Evolutionary conservation across 805 yeast genomes (phyloP), one percentile per base, ranked within the genome.

Genomic region (Kazachstania martiniae): DNA sequence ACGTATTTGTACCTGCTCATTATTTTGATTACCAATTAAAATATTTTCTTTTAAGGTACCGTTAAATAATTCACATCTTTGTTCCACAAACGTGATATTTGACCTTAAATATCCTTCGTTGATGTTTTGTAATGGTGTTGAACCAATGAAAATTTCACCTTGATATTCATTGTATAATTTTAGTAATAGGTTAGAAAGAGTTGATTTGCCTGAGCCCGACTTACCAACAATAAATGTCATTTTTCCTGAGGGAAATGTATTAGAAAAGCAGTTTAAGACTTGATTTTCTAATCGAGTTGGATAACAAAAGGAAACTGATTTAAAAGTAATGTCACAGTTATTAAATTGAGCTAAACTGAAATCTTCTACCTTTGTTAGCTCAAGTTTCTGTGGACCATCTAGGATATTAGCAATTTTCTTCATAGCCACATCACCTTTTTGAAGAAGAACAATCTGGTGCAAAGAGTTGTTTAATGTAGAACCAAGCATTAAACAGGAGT

Each of bases 191-290:
- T 68, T 68, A 0, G 79, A 70, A 2, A 91, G 39, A 0, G 97
- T 80, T 0, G 97, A 89, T 53, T 91, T 91, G 0, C 98, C 98
- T 0, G 87, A 77, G 0, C 99, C 99, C 0, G 96, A 86, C 38
- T 68, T 65, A 1, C 99, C 99, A 26, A 91, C 70, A 4, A 91
- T 56, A 44, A 72, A 89, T 1, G 77, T 72, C 5, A 70, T 48
- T 21, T 58, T 42, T 1, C 69, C 65, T 1, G 70, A 53, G 1
- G 61, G 53, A 22, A 86, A 59, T 1, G 43, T 42, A 17, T 80
- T 35, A n/a, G 53, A 47, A 1, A 79, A 59, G 29, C 67, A 44
- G 0, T 65, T 53, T 12, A 91, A 49, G 0, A 72, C 73, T 2
- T 58, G 55, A 1, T 55, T 53, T 1, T 60, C 59, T 0, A 64